Conservation (phyloP, 2,329 filamentous ascomycete genomes). For the Penicillium vulpinum region DNA sequence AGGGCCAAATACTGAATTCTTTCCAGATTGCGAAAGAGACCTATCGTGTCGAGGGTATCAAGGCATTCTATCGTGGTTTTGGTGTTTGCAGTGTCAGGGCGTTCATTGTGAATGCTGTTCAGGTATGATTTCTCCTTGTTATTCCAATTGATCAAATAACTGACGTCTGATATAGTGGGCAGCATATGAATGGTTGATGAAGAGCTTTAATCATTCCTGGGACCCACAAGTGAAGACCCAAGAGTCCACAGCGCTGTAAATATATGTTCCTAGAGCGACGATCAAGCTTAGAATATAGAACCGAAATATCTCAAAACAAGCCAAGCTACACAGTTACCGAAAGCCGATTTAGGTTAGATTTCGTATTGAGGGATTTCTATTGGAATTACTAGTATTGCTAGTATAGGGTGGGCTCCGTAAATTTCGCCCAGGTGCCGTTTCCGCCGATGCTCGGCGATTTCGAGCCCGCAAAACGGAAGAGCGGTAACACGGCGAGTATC, state of each 20-base stretch:
- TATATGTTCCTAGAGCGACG: not conserved
- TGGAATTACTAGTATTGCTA: constrained; percentile 28
- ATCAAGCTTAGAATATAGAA: not conserved
- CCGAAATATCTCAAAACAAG: not conserved
- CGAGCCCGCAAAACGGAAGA: constrained; percentile 31
- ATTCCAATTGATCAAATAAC: constrained; percentile 6
- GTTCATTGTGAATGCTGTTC: constrained; percentile 90
- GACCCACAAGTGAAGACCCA: constrained; percentile 5
- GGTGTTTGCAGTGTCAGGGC: constrained; percentile 80
- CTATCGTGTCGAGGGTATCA: constrained; percentile 63
- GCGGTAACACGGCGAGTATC: constrained; percentile 29
- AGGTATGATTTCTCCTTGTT: constrained; percentile 42
- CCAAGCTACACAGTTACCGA: constrained; percentile 21
- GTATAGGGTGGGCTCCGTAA: constrained; percentile 34
- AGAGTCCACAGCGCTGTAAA: not conserved
- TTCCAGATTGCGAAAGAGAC: constrained; percentile 64
- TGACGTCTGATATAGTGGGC: constrained; percentile 65
- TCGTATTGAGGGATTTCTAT: constrained; percentile 32
- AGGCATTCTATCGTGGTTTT: constrained; percentile 71
- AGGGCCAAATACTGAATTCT: constrained; percentile 49
- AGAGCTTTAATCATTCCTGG: constrained; percentile 30
- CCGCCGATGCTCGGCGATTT: constrained; percentile 34
- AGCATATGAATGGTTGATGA: constrained; percentile 86
- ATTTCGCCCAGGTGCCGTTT: constrained; percentile 27
- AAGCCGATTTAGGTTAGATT: constrained; percentile 25